These are phyloP conservation scores for Ceriops zippeliana DNA, from an alignment of 345 rosid genomes.

Conservation along the genomic window DNA sequence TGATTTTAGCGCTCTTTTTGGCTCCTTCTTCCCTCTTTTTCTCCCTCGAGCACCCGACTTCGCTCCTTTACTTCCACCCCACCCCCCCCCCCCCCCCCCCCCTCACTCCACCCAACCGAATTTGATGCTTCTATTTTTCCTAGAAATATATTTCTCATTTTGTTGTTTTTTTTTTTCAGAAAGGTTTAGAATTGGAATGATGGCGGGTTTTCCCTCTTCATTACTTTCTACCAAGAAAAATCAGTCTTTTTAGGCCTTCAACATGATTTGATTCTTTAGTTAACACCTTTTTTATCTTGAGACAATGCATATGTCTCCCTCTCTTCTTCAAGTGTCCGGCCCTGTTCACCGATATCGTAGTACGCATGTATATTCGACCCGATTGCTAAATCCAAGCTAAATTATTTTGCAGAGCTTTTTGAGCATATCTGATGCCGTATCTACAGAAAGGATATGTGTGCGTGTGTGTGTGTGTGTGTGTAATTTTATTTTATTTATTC, in stretches of 20 bases:
- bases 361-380: neutral
- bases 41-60: conserved; percentile 90
- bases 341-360: neutral
- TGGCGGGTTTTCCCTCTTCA: conserved; percentile 23
- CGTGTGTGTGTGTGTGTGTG: neutral
- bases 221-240: conserved; percentile 30
- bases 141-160: conserved; percentile 24
- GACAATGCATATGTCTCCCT: conserved; percentile 1
- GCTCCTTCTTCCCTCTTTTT: conserved; percentile 46
- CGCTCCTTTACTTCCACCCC: conserved; percentile 48
- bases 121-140: conserved; percentile 48
- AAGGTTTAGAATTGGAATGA: conserved; percentile 40
- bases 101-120: conserved; percentile 38
- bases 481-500: conserved; percentile 3
- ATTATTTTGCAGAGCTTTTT: conserved; percentile 15
- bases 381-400: conserved; percentile 2
- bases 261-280: neutral
- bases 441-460: neutral
- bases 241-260: conserved; percentile 42
- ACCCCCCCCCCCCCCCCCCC: conserved; percentile 43
- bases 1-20: conserved; percentile 30
- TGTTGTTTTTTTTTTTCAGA: conserved; percentile 22
- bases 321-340: neutral
- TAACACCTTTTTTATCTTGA: neutral
- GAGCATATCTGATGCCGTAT: conserved; percentile 59